Conservation (phyloP, 73 alveolate genomes). For the Tetrahymena borealis region DNA sequence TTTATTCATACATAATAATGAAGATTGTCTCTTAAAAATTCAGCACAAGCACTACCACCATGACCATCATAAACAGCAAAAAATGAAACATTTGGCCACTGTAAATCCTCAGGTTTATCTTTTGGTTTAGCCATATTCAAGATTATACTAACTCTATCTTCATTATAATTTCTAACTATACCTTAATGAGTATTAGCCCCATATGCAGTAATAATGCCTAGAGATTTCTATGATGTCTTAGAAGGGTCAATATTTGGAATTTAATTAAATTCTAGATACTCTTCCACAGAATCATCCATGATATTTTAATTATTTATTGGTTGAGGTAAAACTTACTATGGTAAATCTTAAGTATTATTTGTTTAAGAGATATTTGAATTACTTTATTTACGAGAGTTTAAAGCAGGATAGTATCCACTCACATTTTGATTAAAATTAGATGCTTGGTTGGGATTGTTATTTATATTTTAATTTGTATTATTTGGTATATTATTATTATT, state of each 20-base stretch:
- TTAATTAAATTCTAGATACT: not conserved
- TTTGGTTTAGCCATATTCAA: slow-evolving; percentile 50
- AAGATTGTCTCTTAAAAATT: slow-evolving; percentile 51
- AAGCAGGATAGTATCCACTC: not conserved
- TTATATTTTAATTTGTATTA: not conserved
- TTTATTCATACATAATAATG: slow-evolving; percentile 46
- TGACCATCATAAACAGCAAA: slow-evolving; percentile 79
- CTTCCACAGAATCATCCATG: not conserved
- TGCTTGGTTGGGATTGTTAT: too few relatives aligned
- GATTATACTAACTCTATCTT: slow-evolving; percentile 56
- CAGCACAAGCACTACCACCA: slow-evolving; percentile 70
- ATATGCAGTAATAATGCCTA: slow-evolving; percentile 70
- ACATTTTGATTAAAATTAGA: not conserved
- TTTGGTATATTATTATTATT: not conserved
- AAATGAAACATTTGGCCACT: slow-evolving; percentile 47
- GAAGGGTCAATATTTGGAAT: not conserved
- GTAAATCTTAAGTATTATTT: not conserved
- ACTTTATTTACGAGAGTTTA: not conserved
- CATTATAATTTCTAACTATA: slow-evolving; percentile 58
- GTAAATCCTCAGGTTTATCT: slow-evolving; percentile 3
- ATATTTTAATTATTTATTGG: not conserved
- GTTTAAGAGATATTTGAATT: not conserved
- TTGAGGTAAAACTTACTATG: not conserved
- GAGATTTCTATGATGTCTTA: not conserved
- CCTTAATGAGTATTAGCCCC: slow-evolving; percentile 90